Percentiles rank a stretch among this genome's conserved stretches.
These are phyloP conservation scores for Tetraselmis chui DNA, from an alignment of 139 green algal genomes.

Conservation along the genomic window DNA sequence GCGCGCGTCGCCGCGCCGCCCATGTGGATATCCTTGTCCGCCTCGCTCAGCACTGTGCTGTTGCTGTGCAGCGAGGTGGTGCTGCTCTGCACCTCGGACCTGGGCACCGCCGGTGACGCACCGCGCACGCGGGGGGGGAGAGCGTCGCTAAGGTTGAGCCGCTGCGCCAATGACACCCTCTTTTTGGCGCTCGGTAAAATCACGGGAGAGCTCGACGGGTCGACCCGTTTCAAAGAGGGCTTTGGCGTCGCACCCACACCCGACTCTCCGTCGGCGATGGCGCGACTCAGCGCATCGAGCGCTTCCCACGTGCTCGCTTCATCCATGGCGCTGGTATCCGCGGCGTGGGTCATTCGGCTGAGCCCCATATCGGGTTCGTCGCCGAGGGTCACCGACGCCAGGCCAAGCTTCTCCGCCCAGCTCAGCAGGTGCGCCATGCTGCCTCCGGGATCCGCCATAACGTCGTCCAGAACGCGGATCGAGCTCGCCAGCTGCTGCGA, in stretches of 20 bases:
- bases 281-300: not conserved
- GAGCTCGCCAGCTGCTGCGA: too few species aligned
- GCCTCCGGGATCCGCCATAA: too few species aligned
- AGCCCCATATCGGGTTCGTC: not conserved
- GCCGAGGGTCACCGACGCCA: not conserved
- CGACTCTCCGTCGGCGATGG: too few species aligned
- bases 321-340: not conserved
- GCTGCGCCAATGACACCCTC: too few species aligned
- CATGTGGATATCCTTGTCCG: not conserved
- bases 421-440: not conserved
- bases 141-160: not conserved
- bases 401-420: not conserved
- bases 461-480: too few species aligned
- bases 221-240: too few species aligned
- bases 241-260: too few species aligned
- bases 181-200: too few species aligned
- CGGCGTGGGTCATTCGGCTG: not conserved
- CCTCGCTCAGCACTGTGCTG: too few species aligned
- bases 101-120: not conserved
- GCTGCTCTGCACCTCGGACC: not conserved
- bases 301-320: not conserved
- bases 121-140: not conserved
- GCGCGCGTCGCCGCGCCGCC: too few species aligned
- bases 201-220: too few species aligned
- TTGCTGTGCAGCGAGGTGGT: too few species aligned